phyloP scores from a whole-genome alignment of 108 stramenopile genomes.

The Discostella stelligeroides region DNA sequence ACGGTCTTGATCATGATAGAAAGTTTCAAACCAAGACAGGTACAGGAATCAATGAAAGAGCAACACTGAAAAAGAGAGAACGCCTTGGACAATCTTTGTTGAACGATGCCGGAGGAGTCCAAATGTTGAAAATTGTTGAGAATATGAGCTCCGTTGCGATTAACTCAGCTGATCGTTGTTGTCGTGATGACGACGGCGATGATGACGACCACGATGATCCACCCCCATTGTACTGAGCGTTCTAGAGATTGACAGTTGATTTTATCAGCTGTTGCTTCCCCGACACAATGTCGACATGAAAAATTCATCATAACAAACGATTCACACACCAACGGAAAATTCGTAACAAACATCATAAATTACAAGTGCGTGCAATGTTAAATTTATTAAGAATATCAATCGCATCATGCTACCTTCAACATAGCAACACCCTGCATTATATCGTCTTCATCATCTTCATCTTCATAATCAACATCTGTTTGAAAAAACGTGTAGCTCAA shows the following conservation, averaged over 20 bases:
- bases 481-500: constrained; percentile 98
- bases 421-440: background rate
- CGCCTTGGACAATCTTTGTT: constrained; percentile 27
- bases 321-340: too few relatives aligned
- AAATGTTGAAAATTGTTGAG: constrained; percentile 14
- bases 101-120: constrained; percentile 29
- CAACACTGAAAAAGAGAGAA: constrained; percentile 38
- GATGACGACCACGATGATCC: constrained; percentile 40
- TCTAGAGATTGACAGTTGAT: background rate
- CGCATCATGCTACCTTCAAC: background rate
- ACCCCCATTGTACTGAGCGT: constrained; percentile 39
- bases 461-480: constrained; percentile 93
- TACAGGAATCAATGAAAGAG: constrained; percentile 16
- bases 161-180: constrained; percentile 1
- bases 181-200: constrained; percentile 13
- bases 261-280: background rate
- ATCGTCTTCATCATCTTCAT: constrained; percentile 64
- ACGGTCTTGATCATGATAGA: constrained; percentile 17
- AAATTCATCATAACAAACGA: too few relatives aligned
- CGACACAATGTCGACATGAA: background rate
- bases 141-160: constrained; percentile 5
- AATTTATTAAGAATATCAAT: too few relatives aligned
- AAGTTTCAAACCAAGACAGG: background rate
- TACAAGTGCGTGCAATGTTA: too few relatives aligned
- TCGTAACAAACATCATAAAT: too few relatives aligned